A percentile compares a stretch with the other conserved stretches of the same genome.
These are phyloP conservation scores for Ceratocystis huliohia DNA, from an alignment of 2,329 filamentous ascomycete genomes.

Conservation along the genomic window DNA sequence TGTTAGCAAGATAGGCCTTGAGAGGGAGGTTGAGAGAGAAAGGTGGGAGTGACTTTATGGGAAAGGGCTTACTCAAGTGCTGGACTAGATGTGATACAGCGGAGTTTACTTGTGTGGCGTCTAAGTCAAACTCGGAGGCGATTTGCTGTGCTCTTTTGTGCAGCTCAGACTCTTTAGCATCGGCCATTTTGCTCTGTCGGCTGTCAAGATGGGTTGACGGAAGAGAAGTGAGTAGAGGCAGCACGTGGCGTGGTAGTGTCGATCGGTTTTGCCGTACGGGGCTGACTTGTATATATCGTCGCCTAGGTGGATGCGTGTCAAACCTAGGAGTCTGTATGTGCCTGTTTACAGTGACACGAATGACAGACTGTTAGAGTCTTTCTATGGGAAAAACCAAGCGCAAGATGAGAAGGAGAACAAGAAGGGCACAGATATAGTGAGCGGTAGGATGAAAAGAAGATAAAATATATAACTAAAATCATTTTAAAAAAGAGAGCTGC, in stretches of 20 bases:
- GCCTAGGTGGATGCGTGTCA: too few species aligned
- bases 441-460: too few species aligned
- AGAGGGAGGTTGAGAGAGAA: neutral
- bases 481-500: too few species aligned
- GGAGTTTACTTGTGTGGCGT: neutral
- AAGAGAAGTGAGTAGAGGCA: neutral
- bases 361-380: too few species aligned
- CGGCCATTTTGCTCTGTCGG: neutral
- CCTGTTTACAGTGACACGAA: too few species aligned
- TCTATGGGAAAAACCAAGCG: too few species aligned
- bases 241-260: neutral
- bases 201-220: neutral
- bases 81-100: slow-evolving; percentile 11
- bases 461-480: too few species aligned
- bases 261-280: neutral
- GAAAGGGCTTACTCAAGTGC: slow-evolving; percentile 14
- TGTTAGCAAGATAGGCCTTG: neutral
- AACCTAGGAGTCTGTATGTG: too few species aligned
- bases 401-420: too few species aligned
- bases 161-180: neutral
- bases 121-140: slow-evolving; percentile 9
- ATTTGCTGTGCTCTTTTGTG: neutral
- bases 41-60: neutral
- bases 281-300: too few species aligned
- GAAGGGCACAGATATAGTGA: too few species aligned